Percentiles rank a stretch among this genome's conserved stretches.
Conservation (phyloP, 2,329 filamentous ascomycete genomes). For the Colletotrichum agaves region DNA sequence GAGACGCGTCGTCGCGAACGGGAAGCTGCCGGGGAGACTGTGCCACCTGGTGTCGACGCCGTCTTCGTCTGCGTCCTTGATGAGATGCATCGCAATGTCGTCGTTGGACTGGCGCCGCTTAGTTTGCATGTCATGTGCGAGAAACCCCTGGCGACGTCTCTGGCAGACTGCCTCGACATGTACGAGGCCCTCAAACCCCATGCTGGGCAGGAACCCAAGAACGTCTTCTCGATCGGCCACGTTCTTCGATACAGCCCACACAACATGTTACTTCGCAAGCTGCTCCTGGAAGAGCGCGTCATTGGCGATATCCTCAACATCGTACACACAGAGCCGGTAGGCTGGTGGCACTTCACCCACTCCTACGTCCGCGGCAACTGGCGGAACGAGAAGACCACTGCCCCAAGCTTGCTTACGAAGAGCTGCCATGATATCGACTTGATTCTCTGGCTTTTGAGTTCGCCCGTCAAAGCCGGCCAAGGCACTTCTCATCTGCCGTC, state of each 20-base stretch:
- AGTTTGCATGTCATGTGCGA: conserved; percentile 90
- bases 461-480: conserved; percentile 64
- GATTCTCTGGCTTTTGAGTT: conserved; percentile 88
- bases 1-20: conserved; percentile 71
- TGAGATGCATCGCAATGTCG: conserved; percentile 85
- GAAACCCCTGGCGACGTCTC: conserved; percentile 87
- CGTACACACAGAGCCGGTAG: conserved; percentile 93
- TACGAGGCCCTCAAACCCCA: conserved; percentile 64
- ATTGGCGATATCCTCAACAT: conserved; percentile 89
- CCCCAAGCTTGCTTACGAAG: conserved; percentile 88
- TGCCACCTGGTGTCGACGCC: conserved; percentile 68
- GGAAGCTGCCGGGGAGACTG: conserved; percentile 58
- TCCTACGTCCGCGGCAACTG: conserved; percentile 95
- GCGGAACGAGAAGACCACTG: conserved; percentile 82
- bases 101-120: conserved; percentile 77
- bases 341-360: conserved; percentile 95
- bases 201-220: conserved; percentile 37
- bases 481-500: conserved; percentile 76
- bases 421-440: conserved; percentile 97
- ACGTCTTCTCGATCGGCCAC: conserved; percentile 90
- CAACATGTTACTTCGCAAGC: conserved; percentile 83
- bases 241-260: conserved; percentile 94
- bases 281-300: conserved; percentile 78
- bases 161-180: conserved; percentile 82
- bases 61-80: conserved; percentile 79